Base-by-base conservation (phyloP, 768 basidiomycete genomes). In the Leucocoprinus leucothites region DNA sequence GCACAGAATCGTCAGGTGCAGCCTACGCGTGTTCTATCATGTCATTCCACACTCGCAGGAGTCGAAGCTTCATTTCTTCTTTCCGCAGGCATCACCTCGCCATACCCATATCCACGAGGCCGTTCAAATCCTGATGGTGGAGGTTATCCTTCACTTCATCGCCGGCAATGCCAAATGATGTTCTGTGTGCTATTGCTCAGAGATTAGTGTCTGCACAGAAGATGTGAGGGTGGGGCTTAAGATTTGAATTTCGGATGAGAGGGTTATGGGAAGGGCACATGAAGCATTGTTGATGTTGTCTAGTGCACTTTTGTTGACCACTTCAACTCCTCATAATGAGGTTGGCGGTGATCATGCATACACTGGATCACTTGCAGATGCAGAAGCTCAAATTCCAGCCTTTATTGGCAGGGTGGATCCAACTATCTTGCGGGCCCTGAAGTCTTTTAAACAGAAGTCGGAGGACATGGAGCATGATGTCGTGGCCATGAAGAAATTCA, bases 141-240 rank as follows among this genome's bases (percentile, higher is more conserved):
- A 31, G 5, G 11, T 5, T 11, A 11, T 38, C 38, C 38, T 38
- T 11, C 6, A 11, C 31, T 11, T 5, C n/a, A 11, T 38, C 38
- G 38, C 3, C 38, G 38, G 9, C 38, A 3, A 63, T 72, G 25
- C 61, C 69, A 3, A 25, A 61, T 3, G 68, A 73, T 5, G 66
- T 82, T 14, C 61, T 92, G 3, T 69, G 69, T 18, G 74, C 72
- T 0, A 85, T 82, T 4, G 69, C 88, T 16, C 74, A 81, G 22
- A 76, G 90, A 7, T 73, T 94, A 40, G 76, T 51, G 88, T 93
- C 64, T 89, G 80, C 63, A 81, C 81, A 3, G 91, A 92, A 64
- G 91, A 92, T 59, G 82, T 82, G 1, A 82, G 88, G 1, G 91
- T 94, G 11, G 91, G 92, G 64, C 71, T 94, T 21, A 91, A 93